Evolutionary conservation across 2,329 filamentous ascomycete species (phyloP).

Genomic region (Pseudogymnoascus sp.): DNA sequence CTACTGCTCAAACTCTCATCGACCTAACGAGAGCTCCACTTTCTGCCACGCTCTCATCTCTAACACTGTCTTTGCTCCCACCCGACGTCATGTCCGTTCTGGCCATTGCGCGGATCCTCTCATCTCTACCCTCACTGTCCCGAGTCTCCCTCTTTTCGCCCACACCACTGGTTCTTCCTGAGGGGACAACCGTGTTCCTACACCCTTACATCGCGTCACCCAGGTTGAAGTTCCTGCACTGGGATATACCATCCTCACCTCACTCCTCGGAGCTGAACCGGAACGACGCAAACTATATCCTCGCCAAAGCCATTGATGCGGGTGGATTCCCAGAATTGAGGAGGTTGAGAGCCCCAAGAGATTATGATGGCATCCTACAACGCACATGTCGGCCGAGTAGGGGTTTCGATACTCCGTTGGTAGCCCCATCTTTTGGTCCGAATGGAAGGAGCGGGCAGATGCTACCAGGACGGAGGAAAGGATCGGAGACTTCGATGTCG

Average conservation of each 20-base stretch:
- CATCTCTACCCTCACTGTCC: slow-evolving; percentile 40
- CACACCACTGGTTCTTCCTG: slow-evolving; percentile 46
- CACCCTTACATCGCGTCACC: slow-evolving; percentile 56
- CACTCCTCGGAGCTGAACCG: slow-evolving; percentile 18
- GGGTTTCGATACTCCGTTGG: slow-evolving; percentile 18
- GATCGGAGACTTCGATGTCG: slow-evolving; percentile 7
- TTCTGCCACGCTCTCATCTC: slow-evolving; percentile 43
- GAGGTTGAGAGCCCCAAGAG: slow-evolving; percentile 56
- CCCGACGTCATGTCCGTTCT: slow-evolving; percentile 50
- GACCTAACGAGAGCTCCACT: slow-evolving; percentile 51
- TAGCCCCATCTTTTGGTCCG: not conserved
- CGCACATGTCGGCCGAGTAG: slow-evolving; percentile 47
- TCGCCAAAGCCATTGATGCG: slow-evolving; percentile 55
- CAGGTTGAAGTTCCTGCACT: slow-evolving; percentile 50
- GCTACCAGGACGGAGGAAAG: slow-evolving; percentile 22
- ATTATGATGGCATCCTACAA: slow-evolving; percentile 64
- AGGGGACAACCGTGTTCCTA: slow-evolving; percentile 51
- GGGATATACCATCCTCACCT: slow-evolving; percentile 51
- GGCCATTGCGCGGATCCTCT: slow-evolving; percentile 47
- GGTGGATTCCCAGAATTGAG: slow-evolving; percentile 56
- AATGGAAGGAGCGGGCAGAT: not conserved
- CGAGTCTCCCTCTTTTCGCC: slow-evolving; percentile 48
- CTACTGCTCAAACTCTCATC: slow-evolving; percentile 45
- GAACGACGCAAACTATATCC: slow-evolving; percentile 50
- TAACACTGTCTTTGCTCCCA: slow-evolving; percentile 41